Conservation (phyloP, 2,329 filamentous ascomycete species). For the Trichoderma sp. region DNA sequence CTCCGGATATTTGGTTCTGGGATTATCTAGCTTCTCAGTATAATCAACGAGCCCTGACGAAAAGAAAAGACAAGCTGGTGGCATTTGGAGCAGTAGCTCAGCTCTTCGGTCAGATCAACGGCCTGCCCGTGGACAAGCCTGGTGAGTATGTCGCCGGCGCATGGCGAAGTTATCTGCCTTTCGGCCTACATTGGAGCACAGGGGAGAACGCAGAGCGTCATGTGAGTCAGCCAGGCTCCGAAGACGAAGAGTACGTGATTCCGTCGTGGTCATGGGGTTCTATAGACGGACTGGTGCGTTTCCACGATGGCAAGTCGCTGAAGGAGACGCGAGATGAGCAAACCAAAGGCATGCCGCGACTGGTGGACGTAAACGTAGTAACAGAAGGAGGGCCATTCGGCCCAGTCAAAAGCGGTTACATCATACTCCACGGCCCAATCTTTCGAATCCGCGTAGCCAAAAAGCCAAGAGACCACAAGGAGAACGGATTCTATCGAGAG, state of each 20-base stretch:
- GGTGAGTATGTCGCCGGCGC: not conserved
- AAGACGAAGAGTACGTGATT: not conserved
- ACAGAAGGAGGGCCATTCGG: constrained; percentile 10
- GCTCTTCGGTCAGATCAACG: not conserved
- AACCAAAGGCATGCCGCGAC: not conserved
- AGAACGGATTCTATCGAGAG: not conserved
- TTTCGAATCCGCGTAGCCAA: not conserved
- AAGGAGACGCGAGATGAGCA: not conserved
- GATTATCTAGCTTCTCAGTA: not conserved
- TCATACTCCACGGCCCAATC: constrained; percentile 4
- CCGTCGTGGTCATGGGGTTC: constrained; percentile 8
- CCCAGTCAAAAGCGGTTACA: not conserved
- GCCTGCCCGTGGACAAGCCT: not conserved
- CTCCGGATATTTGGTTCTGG: not conserved
- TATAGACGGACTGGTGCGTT: constrained; percentile 1
- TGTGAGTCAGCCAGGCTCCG: not conserved
- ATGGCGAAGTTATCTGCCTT: constrained; percentile 1
- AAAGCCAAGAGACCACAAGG: not conserved
- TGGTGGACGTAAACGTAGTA: not conserved
- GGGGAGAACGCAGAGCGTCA: constrained; percentile 3
- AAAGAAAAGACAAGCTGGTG: constrained; percentile 6
- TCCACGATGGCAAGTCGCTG: constrained; percentile 2
- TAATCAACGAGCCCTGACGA: constrained; percentile 8
- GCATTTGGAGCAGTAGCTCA: constrained; percentile 8
- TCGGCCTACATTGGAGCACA: not conserved